phyloP scores from a whole-genome alignment of 345 rosid species.

The Gynandropsis gynandra region DNA sequence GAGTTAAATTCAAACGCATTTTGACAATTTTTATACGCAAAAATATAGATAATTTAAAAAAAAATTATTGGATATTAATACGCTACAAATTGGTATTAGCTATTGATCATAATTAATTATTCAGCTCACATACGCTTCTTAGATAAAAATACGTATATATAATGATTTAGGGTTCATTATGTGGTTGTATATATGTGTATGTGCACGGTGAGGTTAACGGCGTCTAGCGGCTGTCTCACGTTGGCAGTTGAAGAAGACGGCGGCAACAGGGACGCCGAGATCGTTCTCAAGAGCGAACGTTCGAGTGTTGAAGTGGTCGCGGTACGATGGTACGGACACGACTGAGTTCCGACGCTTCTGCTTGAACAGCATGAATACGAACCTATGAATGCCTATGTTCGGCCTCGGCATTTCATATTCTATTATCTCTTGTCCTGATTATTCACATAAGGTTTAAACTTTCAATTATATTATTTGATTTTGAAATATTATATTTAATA shows the following conservation, averaged over 20 bases:
- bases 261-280: slow-evolving; percentile 76
- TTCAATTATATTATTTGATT: too few relatives aligned
- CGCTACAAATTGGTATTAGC: too few relatives aligned
- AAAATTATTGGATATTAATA: too few relatives aligned
- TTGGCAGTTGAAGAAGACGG: slow-evolving; percentile 86
- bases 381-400: slow-evolving; percentile 92
- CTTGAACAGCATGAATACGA: slow-evolving; percentile 71
- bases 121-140: too few relatives aligned
- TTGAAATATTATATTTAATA: slow-evolving; percentile 3
- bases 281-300: slow-evolving; percentile 69
- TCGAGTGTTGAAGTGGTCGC: slow-evolving; percentile 64
- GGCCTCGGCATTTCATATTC: slow-evolving; percentile 91
- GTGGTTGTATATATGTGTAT: too few relatives aligned
- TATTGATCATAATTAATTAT: too few relatives aligned
- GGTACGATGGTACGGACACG: slow-evolving; percentile 39
- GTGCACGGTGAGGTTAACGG: slow-evolving; percentile 33
- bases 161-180: too few relatives aligned
- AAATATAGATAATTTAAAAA: too few relatives aligned
- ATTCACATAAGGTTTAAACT: background rate
- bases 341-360: slow-evolving; percentile 59
- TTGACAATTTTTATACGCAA: too few relatives aligned
- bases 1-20: too few relatives aligned
- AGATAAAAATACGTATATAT: too few relatives aligned
- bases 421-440: slow-evolving; percentile 36
- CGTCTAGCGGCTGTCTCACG: slow-evolving; percentile 96